These are phyloP conservation scores for Daldinia decipiens DNA, from an alignment of 495 filamentous ascomycete species.

Conservation along the genomic window DNA sequence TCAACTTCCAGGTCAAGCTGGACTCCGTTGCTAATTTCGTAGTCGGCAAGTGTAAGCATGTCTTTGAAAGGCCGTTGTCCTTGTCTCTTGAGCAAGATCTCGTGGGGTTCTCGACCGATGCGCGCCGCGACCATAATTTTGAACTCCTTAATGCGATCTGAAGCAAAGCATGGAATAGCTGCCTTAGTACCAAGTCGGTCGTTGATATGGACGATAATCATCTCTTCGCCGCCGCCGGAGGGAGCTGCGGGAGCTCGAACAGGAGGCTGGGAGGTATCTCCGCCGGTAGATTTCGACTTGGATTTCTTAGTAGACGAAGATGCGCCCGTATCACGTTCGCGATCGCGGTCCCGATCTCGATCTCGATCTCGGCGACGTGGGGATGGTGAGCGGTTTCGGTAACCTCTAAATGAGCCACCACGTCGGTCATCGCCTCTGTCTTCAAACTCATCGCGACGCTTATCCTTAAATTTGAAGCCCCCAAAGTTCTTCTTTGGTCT, in stretches of 20 bases:
- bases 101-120: slow-evolving; percentile 86
- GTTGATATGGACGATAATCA: slow-evolving; percentile 93
- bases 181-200: slow-evolving; percentile 92
- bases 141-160: slow-evolving; percentile 83
- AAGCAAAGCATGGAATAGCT: slow-evolving; percentile 84
- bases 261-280: slow-evolving; percentile 45
- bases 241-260: slow-evolving; percentile 47
- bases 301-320: slow-evolving; percentile 41
- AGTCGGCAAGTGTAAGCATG: slow-evolving; percentile 83
- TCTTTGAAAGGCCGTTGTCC: slow-evolving; percentile 94
- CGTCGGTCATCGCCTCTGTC: slow-evolving; percentile 58
- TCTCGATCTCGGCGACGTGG: slow-evolving; percentile 50
- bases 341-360: slow-evolving; percentile 44
- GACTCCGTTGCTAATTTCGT: slow-evolving; percentile 87
- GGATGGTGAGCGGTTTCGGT: slow-evolving; percentile 58
- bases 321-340: slow-evolving; percentile 32
- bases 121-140: slow-evolving; percentile 88
- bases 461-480: slow-evolving; percentile 76
- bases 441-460: slow-evolving; percentile 62
- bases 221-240: slow-evolving; percentile 67
- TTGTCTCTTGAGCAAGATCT: slow-evolving; percentile 91
- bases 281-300: slow-evolving; percentile 37
- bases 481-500: slow-evolving; percentile 57
- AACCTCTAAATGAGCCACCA: slow-evolving; percentile 61
- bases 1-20: slow-evolving; percentile 89